Percentiles rank a stretch among this genome's conserved stretches.
Conservation (phyloP, 2,329 filamentous ascomycete genomes). For the Paraphoma chrysanthemicola region DNA sequence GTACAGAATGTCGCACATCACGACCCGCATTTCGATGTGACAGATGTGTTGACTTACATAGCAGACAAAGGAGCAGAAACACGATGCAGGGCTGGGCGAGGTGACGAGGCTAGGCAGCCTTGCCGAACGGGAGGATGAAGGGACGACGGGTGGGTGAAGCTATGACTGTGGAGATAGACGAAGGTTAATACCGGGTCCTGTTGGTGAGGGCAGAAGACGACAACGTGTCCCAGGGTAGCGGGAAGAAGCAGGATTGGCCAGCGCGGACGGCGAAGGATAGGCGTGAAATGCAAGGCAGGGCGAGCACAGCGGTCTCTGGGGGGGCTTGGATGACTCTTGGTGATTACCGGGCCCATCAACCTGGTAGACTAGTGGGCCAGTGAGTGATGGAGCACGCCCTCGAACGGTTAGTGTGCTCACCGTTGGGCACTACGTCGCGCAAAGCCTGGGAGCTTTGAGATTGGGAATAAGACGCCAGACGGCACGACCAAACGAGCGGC, state of each 20-base stretch:
- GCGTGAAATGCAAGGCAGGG: constrained; percentile 39
- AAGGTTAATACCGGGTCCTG: constrained; percentile 30
- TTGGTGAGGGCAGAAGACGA: constrained; percentile 19
- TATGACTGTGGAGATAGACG: constrained; percentile 39
- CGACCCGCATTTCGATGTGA: constrained; percentile 42
- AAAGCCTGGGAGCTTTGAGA: constrained; percentile 37
- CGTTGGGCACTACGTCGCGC: constrained; percentile 44
- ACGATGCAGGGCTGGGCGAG: constrained; percentile 35
- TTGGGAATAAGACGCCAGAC: constrained; percentile 24
- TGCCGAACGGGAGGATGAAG: constrained; percentile 29
- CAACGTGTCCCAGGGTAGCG: constrained; percentile 31
- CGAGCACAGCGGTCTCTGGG: constrained; percentile 31
- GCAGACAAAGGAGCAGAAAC: constrained; percentile 45
- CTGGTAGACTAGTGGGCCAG: constrained; percentile 42
- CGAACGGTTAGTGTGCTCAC: constrained; percentile 34
- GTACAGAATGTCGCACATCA: constrained; percentile 39
- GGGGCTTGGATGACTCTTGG: constrained; percentile 37
- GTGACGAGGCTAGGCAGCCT: constrained; percentile 34
- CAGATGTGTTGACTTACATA: constrained; percentile 43
- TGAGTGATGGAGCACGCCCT: constrained; percentile 38
- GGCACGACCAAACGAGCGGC: constrained; percentile 26
- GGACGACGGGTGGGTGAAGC: constrained; percentile 28
- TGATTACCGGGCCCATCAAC: constrained; percentile 43
- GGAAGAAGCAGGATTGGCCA: constrained; percentile 36
- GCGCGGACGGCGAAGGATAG: constrained; percentile 23